These are phyloP conservation scores for Skeletonema menzelii DNA, from an alignment of 108 stramenopile genomes.

Conservation along the genomic window DNA sequence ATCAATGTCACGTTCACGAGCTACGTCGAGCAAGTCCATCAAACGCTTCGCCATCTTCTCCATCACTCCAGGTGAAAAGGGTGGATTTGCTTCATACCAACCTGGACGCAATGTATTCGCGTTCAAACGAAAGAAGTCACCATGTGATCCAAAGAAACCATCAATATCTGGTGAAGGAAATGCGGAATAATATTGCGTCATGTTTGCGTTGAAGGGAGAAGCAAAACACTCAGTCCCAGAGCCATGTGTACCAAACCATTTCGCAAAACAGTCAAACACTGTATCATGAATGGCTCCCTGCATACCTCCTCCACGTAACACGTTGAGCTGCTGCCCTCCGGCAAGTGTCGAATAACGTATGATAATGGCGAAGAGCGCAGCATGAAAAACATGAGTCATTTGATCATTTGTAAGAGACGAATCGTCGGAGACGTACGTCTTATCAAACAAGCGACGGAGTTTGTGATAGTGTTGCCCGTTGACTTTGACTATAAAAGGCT, in stretches of 20 bases:
- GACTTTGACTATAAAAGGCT: slow-evolving; percentile 66
- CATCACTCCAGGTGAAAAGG: slow-evolving; percentile 78
- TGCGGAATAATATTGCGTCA: slow-evolving; percentile 54
- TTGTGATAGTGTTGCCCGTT: slow-evolving; percentile 62
- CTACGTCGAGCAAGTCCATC: slow-evolving; percentile 33
- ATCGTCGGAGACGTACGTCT: slow-evolving; percentile 16
- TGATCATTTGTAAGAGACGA: slow-evolving; percentile 3
- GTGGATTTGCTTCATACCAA: slow-evolving; percentile 77
- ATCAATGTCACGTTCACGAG: slow-evolving; percentile 15
- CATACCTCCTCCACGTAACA: slow-evolving; percentile 79
- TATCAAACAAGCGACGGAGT: slow-evolving; percentile 55
- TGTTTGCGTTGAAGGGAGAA: slow-evolving; percentile 63
- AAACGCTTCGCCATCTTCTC: slow-evolving; percentile 53
- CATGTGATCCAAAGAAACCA: slow-evolving; percentile 76
- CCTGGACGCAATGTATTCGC: slow-evolving; percentile 13
- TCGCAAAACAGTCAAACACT: slow-evolving; percentile 59
- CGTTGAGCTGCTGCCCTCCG: slow-evolving; percentile 66
- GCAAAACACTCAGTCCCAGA: slow-evolving; percentile 69
- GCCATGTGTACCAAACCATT: slow-evolving; percentile 26
- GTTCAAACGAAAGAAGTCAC: slow-evolving; percentile 56
- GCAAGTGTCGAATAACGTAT: slow-evolving; percentile 73
- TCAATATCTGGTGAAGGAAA: slow-evolving; percentile 67
- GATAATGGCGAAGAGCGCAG: slow-evolving; percentile 53
- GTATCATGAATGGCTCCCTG: slow-evolving; percentile 72
- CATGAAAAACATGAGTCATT: slow-evolving; percentile 53